Base-by-base conservation (phyloP, 768 basidiomycete species). In the Hygrocybe coccinea region DNA sequence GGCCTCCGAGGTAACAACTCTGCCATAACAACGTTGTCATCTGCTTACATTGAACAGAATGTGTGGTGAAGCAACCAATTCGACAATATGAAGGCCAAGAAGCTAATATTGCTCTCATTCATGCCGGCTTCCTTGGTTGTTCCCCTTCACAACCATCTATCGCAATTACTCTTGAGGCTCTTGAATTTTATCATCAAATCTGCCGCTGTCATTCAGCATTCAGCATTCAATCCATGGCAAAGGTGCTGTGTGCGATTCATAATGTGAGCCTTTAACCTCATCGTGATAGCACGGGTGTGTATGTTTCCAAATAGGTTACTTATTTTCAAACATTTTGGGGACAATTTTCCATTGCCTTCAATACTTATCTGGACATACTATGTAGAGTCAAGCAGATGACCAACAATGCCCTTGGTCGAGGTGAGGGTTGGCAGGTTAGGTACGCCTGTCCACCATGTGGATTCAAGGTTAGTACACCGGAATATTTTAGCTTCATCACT, bases 381-480 rank as follows among this genome's bases (percentile, higher is more conserved):
- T 56, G 57, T 0, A 9, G 1, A 0, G 62, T 74, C n/a, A 54
- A 69, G 17, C 14, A 17, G 2, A 55, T 45, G 1, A 62, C 74
- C n/a, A 22, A 59, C 3, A 19, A 9, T 7, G 61, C 56, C 3
- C 64, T 78, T 15, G 64, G 65, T 1, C 60, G 65, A 0, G 60
- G 71, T 48, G 38, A 65, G 0, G 41, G 74, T 33, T 78, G 73
- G 71, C 56, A 65, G 2, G 66, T 70, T 2, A 22, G 60, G 34
- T 65, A 76, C 52, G 59, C 66, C 0, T 78, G 76, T 57, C 69
- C 70, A 0, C 56, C 73, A 0, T 77, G 76, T 56, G 54, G 55
- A 15, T 74, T 76, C 48, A 61, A 69, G 65, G 67, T 74, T 51
- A 8, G 49, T 41, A 17, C 36, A 10, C 10, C 14, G 29, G 29